These are phyloP conservation scores for Acanthamoeba castellanii DNA, from an alignment of 208 protist species.

Conservation along the genomic window DNA sequence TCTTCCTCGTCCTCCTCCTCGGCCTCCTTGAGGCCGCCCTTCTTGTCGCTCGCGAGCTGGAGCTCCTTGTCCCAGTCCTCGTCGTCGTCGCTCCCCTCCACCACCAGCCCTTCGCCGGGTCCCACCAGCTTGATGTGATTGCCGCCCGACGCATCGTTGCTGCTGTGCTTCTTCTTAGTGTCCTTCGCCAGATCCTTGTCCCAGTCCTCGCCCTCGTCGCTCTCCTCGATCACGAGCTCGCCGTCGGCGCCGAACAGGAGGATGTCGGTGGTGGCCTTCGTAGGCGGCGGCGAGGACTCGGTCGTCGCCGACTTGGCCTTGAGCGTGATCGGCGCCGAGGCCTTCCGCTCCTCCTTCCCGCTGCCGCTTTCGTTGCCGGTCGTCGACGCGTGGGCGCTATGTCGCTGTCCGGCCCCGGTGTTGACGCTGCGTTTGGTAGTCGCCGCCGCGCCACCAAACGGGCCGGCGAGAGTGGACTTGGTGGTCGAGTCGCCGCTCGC, in stretches of 20 bases:
- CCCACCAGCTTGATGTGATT: slow-evolving; percentile 24
- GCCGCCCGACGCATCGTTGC: neutral
- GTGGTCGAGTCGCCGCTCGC: neutral
- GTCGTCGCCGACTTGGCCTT: neutral
- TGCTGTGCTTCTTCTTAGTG: neutral
- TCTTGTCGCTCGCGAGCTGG: neutral
- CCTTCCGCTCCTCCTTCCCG: neutral
- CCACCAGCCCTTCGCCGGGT: neutral
- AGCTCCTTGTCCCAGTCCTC: slow-evolving; percentile 60
- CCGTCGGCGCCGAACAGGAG: slow-evolving; percentile 30
- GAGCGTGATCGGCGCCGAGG: neutral
- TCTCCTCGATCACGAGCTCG: slow-evolving; percentile 51
- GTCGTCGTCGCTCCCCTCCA: slow-evolving; percentile 28
- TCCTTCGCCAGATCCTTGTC: neutral
- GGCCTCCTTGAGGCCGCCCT: neutral
- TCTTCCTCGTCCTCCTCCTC: slow-evolving; percentile 49
- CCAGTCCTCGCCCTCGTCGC: slow-evolving; percentile 43
- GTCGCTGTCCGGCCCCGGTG: neutral
- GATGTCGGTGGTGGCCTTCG: neutral
- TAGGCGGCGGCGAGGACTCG: neutral
- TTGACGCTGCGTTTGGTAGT: neutral
- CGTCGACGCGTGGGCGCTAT: neutral
- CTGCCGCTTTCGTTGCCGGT: slow-evolving; percentile 1
- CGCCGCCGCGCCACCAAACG: neutral
- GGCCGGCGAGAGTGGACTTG: neutral